phyloP scores from a whole-genome alignment of 2,329 filamentous ascomycete species.

The Alternaria gansuensis region DNA sequence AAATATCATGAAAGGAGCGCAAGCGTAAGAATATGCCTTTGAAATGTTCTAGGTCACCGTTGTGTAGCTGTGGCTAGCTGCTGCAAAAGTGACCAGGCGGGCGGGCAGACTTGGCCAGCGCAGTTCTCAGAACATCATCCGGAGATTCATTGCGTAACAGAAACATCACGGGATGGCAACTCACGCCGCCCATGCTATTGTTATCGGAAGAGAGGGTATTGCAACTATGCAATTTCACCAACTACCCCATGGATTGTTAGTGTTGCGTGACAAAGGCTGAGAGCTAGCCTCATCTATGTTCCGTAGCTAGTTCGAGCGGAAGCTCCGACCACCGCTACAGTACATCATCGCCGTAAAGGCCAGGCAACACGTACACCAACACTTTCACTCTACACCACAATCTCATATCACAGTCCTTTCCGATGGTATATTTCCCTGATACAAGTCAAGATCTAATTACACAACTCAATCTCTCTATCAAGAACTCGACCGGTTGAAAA shows the following conservation, averaged over 20 bases:
- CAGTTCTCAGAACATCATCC: background rate
- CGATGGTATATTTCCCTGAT: slow-evolving; percentile 5
- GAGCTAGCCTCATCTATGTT: slow-evolving; percentile 26
- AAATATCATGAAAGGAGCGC: background rate
- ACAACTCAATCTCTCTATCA: background rate
- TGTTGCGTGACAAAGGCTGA: slow-evolving; percentile 22
- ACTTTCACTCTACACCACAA: slow-evolving; percentile 6
- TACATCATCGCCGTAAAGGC: slow-evolving; percentile 30
- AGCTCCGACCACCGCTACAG: slow-evolving; percentile 29
- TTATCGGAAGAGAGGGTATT: background rate
- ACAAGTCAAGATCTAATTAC: background rate
- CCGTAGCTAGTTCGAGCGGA: slow-evolving; percentile 14
- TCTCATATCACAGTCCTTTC: slow-evolving; percentile 31
- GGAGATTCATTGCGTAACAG: background rate
- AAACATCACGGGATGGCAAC: background rate
- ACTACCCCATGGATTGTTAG: slow-evolving; percentile 6
- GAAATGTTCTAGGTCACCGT: background rate
- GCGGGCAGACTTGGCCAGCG: background rate
- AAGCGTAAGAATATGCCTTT: background rate
- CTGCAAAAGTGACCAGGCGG: background rate
- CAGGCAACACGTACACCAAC: slow-evolving; percentile 26
- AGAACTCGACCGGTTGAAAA: background rate
- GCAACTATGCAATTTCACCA: background rate
- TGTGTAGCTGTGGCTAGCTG: slow-evolving; percentile 2
- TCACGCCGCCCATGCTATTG: no score